Conservation (phyloP, 2,329 filamentous ascomycete genomes). For the Stagonosporopsis tanaceti region DNA sequence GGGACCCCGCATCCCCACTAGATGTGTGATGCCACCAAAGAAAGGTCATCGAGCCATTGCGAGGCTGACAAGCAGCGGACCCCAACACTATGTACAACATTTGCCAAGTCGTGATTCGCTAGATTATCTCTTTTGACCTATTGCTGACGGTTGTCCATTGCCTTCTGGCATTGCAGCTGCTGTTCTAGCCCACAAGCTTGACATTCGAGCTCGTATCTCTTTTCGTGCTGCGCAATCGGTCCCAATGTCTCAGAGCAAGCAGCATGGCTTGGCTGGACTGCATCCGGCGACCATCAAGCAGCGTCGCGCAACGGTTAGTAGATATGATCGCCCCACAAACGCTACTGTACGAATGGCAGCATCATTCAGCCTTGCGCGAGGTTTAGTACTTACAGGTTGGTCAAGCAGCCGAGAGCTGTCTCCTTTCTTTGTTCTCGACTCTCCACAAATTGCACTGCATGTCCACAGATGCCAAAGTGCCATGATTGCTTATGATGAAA, state of each 20-base stretch:
- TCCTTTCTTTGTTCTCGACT: slow-evolving; percentile 20
- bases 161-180: slow-evolving; percentile 5
- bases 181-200: slow-evolving; percentile 6
- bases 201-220: slow-evolving; percentile 17
- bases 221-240: slow-evolving; percentile 32
- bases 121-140: slow-evolving; percentile 1
- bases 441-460: slow-evolving; percentile 28
- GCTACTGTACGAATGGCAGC: slow-evolving; percentile 29
- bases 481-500: slow-evolving; percentile 45
- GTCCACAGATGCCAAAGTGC: slow-evolving; percentile 27
- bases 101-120: slow-evolving; percentile 18
- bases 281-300: slow-evolving; percentile 26
- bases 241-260: slow-evolving; percentile 33
- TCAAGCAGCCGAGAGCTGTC: slow-evolving; percentile 17
- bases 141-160: slow-evolving; percentile 6
- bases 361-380: slow-evolving; percentile 40
- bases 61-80: slow-evolving; percentile 30
- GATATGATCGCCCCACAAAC: slow-evolving; percentile 25
- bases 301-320: slow-evolving; percentile 39
- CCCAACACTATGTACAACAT: slow-evolving; percentile 17
- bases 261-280: slow-evolving; percentile 36
- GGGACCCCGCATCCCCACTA: slow-evolving; percentile 27
- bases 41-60: slow-evolving; percentile 18
- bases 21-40: slow-evolving; percentile 27
- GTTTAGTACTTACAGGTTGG: slow-evolving; percentile 24